Base-by-base conservation (phyloP, 2,329 filamentous ascomycete species). In the Colletotrichum eremochloae region DNA sequence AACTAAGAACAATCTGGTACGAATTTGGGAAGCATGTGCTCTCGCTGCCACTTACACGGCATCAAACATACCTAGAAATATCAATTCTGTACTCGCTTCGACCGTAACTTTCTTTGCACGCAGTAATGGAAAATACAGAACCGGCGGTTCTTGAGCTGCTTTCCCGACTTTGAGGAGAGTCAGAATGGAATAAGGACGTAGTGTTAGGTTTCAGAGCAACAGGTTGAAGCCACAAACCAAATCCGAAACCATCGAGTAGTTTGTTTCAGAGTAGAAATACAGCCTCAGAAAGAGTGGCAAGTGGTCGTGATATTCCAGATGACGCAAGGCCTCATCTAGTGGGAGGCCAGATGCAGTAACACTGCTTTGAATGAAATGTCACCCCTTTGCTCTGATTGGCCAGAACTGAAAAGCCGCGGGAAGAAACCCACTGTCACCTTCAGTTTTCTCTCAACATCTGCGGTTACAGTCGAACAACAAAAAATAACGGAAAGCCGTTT, bases 361-460 rank as follows among this genome's bases (percentile, higher is more conserved):
- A 29, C 48, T 15, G 5, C 7, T 11, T 48, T 42, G 24, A 46
- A 40, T 67, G 67, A 71, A 73, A 71, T 73, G 71, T 73, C 71
- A 73, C 67, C 40, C 29, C 56, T 67, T 48, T 33, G 1, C 40
- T 71, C 50, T 73, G 68, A 73, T 73, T 73, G 71, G 71, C 15
- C 62, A 15, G 24, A 14, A 38, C 3, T 18, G 14, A 20, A 44
- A 38, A 36, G 42, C 40, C 44, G 20, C 40, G 46, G 65, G 46
- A 33, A 56, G 50, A 56, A 46, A 20, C 31, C 66, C 46, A 38
- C 24, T 24, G 31, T 24, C 18, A 11, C 24, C 57, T 38, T 12
- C 44, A 9, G 12, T 15, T n/a, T 8, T 31, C 33, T 29, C 42
- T 7, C 38, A 12, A 11, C 15, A 20, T 53, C 44, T 36, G 12